Conservation (phyloP, 2,329 filamentous ascomycete genomes). For the Sporothrix brunneoviolacea region DNA sequence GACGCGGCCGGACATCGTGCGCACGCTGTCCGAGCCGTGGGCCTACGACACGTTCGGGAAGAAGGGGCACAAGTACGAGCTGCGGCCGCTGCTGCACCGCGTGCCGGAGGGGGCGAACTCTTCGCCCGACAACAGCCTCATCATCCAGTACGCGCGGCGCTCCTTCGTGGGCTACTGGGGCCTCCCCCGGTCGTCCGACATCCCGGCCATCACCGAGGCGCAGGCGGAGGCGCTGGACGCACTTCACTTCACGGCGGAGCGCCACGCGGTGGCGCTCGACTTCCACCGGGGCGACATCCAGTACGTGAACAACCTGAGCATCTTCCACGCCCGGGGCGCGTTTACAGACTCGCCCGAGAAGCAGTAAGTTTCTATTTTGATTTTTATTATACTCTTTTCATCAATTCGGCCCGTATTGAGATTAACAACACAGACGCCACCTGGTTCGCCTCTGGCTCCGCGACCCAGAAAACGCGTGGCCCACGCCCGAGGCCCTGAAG, state of each 20-base stretch:
- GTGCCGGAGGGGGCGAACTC: conserved; percentile 36
- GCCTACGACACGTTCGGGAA: conserved; percentile 47
- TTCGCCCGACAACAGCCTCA: conserved; percentile 42
- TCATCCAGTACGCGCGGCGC: conserved; percentile 55
- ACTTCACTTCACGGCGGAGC: conserved; percentile 43
- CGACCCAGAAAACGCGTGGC: conserved; percentile 43
- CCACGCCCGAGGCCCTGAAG: conserved; percentile 37
- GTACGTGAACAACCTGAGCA: conserved; percentile 48
- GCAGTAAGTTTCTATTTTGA: conserved; percentile 29
- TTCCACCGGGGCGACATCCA: conserved; percentile 48
- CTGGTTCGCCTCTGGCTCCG: conserved; percentile 45
- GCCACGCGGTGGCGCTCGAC: conserved; percentile 36
- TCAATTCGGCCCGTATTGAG: conserved; percentile 28
- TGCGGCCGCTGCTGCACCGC: conserved; percentile 50
- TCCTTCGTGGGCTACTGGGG: conserved; percentile 52
- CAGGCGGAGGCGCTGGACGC: conserved; percentile 48
- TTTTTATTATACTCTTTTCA: background rate
- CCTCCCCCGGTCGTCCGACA: conserved; percentile 43
- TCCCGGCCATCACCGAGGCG: conserved; percentile 50
- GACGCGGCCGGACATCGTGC: conserved; percentile 52
- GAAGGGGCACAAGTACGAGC: conserved; percentile 35
- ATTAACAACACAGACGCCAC: conserved; percentile 36
- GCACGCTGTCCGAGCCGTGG: conserved; percentile 47
- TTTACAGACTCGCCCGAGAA: conserved; percentile 40
- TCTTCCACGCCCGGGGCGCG: conserved; percentile 46